Evolutionary conservation across 1,284 basidiomycete genomes (phyloP).

Genomic region (Butyriboletus appendiculatus): DNA sequence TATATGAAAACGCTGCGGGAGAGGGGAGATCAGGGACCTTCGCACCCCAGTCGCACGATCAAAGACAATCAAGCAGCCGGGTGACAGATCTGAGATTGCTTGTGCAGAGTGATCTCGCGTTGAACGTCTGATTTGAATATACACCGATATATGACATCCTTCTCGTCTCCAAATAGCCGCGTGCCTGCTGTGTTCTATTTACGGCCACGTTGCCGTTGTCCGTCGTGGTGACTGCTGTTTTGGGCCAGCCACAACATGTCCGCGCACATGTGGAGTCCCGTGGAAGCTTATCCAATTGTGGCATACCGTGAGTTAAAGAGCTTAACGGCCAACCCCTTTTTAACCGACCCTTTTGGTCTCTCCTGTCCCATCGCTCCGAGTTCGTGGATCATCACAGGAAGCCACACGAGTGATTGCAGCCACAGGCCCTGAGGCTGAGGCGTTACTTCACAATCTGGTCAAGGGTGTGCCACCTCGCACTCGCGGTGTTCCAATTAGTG

Average conservation of each 20-base stretch:
- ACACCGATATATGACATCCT: slow-evolving; percentile 36
- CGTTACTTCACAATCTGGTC: too few relatives aligned
- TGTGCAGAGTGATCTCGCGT: slow-evolving; percentile 38
- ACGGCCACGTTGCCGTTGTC: slow-evolving; percentile 47
- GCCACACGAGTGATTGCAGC: slow-evolving; percentile 1
- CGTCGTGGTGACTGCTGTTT: slow-evolving; percentile 34
- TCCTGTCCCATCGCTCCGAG: slow-evolving; percentile 5
- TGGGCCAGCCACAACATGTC: slow-evolving; percentile 32
- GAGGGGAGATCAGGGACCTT: slow-evolving; percentile 41
- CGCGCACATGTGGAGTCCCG: slow-evolving; percentile 35
- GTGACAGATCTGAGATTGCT: slow-evolving; percentile 39
- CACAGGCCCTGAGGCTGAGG: slow-evolving; percentile 15
- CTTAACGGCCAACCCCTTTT: slow-evolving; percentile 37
- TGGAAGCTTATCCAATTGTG: slow-evolving; percentile 39
- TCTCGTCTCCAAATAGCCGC: slow-evolving; percentile 47
- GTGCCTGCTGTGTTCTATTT: slow-evolving; percentile 44
- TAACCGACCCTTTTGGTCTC: slow-evolving; percentile 10
- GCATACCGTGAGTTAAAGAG: slow-evolving; percentile 38
- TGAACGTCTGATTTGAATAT: slow-evolving; percentile 43
- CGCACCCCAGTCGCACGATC: slow-evolving; percentile 52
- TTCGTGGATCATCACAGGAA: slow-evolving; percentile 32
- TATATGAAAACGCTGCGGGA: slow-evolving; percentile 50
- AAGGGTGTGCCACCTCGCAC: too few relatives aligned
- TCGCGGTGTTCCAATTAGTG: slow-evolving; percentile 21
- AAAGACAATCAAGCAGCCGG: slow-evolving; percentile 50